A percentile compares a stretch with the other conserved stretches of the same genome.
phyloP scores from a whole-genome alignment of 352 stramenopile species.

The Pythium dissimile region DNA sequence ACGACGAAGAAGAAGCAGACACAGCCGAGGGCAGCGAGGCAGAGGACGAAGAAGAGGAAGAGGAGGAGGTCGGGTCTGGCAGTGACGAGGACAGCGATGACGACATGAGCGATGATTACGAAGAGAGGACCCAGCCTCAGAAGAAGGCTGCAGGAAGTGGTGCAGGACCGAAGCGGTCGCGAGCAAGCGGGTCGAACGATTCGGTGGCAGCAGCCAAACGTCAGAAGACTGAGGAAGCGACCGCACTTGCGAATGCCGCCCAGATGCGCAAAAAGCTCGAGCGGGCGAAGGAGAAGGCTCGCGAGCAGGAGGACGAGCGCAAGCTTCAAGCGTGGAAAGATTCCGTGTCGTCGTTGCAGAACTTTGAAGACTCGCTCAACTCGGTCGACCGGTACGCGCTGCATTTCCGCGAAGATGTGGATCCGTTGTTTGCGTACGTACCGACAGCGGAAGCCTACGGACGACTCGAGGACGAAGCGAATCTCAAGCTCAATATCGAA shows the following conservation, averaged over 20 bases:
- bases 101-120: conserved; percentile 38
- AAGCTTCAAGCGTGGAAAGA: conserved; percentile 89
- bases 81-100: conserved; percentile 23
- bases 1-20: conserved; percentile 25
- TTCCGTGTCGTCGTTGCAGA: conserved; percentile 65
- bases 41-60: conserved; percentile 30
- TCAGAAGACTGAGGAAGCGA: neutral
- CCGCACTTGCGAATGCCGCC: neutral
- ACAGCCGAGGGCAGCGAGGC: conserved; percentile 25
- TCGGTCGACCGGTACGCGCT: conserved; percentile 93
- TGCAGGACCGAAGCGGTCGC: neutral
- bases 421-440: conserved; percentile 83
- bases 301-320: conserved; percentile 90
- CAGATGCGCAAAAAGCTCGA: conserved; percentile 12
- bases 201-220: neutral
- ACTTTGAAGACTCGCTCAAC: conserved; percentile 92
- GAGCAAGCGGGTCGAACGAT: neutral
- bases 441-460: conserved; percentile 67
- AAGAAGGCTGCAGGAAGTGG: neutral
- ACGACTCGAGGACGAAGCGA: conserved; percentile 29
- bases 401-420: conserved; percentile 89
- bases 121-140: conserved; percentile 10
- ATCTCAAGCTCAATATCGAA: conserved; percentile 46
- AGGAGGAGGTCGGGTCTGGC: conserved; percentile 24
- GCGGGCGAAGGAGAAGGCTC: conserved; percentile 26